Conservation (phyloP, 2,329 filamentous ascomycete genomes). For the Colletotrichum cordylinicola region DNA sequence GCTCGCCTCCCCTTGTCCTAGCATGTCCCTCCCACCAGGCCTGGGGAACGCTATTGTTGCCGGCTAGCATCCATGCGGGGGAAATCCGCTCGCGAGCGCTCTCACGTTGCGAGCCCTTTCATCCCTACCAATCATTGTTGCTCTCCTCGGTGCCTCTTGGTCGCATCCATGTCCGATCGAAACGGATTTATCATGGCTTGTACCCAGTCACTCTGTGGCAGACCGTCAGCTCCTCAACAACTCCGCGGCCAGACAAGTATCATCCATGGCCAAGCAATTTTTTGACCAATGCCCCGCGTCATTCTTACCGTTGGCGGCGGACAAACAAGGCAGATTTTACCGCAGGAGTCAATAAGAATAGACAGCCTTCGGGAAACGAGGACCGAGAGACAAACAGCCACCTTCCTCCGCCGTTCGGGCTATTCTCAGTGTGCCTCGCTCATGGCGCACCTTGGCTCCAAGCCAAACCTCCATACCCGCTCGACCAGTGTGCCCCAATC, state of each 20-base stretch:
- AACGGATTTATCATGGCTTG: slow-evolving; percentile 2
- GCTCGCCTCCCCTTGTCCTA: not conserved
- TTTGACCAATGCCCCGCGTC: not conserved
- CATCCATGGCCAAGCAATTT: not conserved
- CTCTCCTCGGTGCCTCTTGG: not conserved
- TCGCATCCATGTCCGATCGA: slow-evolving; percentile 17
- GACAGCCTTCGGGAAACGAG: not conserved
- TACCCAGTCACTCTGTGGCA: not conserved
- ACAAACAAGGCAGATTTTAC: not conserved
- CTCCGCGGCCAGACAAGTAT: slow-evolving; percentile 8
- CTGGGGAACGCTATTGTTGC: slow-evolving; percentile 5
- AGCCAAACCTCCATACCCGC: not conserved
- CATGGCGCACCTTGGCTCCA: slow-evolving; percentile 17
- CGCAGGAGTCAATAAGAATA: not conserved
- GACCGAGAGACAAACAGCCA: not conserved
- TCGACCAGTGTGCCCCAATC: not conserved
- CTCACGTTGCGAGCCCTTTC: not conserved
- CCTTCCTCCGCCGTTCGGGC: not conserved
- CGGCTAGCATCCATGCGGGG: slow-evolving; percentile 18
- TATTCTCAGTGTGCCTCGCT: slow-evolving; percentile 16
- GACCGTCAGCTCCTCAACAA: slow-evolving; percentile 4
- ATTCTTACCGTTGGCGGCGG: not conserved
- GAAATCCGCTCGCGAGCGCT: slow-evolving; percentile 10
- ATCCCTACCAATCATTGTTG: not conserved
- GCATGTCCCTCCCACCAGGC: slow-evolving; percentile 6